A percentile compares a stretch with the other conserved stretches of the same genome.
phyloP scores from a whole-genome alignment of 2,329 filamentous ascomycete genomes.

The Trichoderma cornu-damae region DNA sequence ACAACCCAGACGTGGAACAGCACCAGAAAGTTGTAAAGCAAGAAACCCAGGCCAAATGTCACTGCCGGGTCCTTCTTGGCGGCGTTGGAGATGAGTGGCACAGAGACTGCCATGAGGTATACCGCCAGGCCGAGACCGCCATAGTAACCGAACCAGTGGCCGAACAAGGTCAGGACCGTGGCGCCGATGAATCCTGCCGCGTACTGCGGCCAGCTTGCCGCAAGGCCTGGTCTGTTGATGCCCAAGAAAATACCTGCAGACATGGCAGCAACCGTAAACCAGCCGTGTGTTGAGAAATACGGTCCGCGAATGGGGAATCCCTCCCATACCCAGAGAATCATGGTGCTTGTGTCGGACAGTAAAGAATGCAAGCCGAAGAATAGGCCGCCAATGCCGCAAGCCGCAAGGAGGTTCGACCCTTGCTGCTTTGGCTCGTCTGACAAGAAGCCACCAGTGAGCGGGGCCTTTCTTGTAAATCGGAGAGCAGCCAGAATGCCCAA shows the following conservation, averaged over 20 bases:
- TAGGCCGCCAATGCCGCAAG: constrained; percentile 73
- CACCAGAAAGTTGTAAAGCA: constrained; percentile 88
- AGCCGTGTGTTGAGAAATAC: constrained; percentile 82
- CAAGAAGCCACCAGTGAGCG: constrained; percentile 39
- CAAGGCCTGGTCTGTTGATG: constrained; percentile 64
- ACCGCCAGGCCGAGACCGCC: constrained; percentile 70
- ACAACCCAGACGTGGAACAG: constrained; percentile 99
- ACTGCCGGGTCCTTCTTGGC: constrained; percentile 69
- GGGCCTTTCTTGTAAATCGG: constrained; percentile 64
- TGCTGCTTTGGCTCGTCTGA: constrained; percentile 37
- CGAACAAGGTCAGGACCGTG: constrained; percentile 67
- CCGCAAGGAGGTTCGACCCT: constrained; percentile 66
- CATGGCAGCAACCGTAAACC: constrained; percentile 83
- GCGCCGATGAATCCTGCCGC: constrained; percentile 75
- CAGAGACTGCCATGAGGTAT: constrained; percentile 76
- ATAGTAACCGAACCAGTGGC: constrained; percentile 85
- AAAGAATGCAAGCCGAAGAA: constrained; percentile 89
- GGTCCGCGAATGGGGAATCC: constrained; percentile 89
- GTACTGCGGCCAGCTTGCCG: constrained; percentile 74
- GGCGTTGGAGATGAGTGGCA: constrained; percentile 70
- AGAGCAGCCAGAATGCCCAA: constrained; percentile 71
- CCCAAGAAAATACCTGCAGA: constrained; percentile 71
- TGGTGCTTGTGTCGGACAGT: constrained; percentile 94
- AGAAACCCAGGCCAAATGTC: constrained; percentile 83
- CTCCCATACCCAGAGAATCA: constrained; percentile 98